Percentiles rank a stretch among this genome's conserved stretches.
phyloP scores from a whole-genome alignment of 1,284 basidiomycete species.

The Ceratobasidium sp. region DNA sequence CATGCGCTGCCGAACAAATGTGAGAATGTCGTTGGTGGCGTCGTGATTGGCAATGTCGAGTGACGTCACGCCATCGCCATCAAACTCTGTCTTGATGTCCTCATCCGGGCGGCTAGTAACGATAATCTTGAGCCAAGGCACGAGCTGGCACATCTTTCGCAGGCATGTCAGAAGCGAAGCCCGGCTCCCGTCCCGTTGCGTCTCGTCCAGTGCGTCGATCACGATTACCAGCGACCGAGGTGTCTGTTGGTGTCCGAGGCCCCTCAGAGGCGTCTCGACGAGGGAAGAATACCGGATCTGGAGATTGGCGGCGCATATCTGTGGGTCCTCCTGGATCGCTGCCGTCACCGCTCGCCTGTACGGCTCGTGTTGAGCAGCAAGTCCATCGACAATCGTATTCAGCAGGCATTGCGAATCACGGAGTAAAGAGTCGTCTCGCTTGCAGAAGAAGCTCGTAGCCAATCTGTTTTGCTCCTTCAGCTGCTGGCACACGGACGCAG shows the following conservation, averaged over 20 bases:
- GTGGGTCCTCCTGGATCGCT: constrained; percentile 1
- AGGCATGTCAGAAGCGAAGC: background rate
- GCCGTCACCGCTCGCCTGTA: constrained; percentile 1
- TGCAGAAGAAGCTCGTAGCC: constrained; percentile 24
- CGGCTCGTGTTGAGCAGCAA: background rate
- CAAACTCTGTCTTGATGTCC: constrained; percentile 1
- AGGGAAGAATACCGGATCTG: background rate
- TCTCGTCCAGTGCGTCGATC: constrained; percentile 43
- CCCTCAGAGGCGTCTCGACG: background rate
- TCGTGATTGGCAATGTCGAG: background rate
- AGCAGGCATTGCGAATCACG: background rate
- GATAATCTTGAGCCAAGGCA: constrained; percentile 1
- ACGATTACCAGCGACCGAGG: background rate
- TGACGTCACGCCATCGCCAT: background rate
- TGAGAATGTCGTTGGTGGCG: background rate
- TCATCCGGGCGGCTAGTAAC: constrained; percentile 22
- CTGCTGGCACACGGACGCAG: constrained; percentile 2
- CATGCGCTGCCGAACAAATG: background rate
- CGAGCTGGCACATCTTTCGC: background rate
- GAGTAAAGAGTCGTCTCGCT: constrained; percentile 8
- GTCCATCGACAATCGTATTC: background rate
- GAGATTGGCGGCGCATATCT: background rate
- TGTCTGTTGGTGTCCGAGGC: background rate
- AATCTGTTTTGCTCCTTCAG: background rate
- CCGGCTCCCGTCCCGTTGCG: background rate